Evolutionary conservation across 1,284 basidiomycete genomes (phyloP), one percentile per base, ranked within the genome.

Genomic region (Fistulinella cinereoalba): DNA sequence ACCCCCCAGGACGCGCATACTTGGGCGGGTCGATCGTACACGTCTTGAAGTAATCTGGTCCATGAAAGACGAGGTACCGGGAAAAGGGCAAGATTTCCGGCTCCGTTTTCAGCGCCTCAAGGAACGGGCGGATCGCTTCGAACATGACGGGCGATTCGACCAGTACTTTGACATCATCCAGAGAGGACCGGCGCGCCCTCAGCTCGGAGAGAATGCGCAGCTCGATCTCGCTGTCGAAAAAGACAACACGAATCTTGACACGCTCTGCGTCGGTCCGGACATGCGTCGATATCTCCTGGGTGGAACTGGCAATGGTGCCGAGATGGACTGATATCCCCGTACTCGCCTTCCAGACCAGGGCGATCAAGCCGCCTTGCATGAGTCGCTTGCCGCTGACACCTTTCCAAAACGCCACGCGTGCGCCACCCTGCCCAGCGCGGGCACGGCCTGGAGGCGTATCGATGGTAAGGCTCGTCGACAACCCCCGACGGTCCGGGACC

Each of bases 121-220:
- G 68, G 62, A 85, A 85, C 0, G 84, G 83, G 3, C 79, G 70
- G 27, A 82, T 74, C 0, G 79, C 66, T 47, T 82, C 81, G 45
- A 76, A 83, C 70, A 85, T 71, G 33, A 84, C 74, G 0, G 77
- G 71, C 0, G 74, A 71, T 51, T 85, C 83, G n/a, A 84, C 62
- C 8, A 83, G 65, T 4, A 82, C 37, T 38, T 55, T 56, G 42
- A 57, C 44, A 2, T 50, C 52, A 3, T 54, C 43, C 0, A 28
- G 29, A 19, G 27, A 19, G 34, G 47, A 44, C 31, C 46, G 44
- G 4, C 51, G 41, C 13, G 44, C 54, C 37, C 55, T 58, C 19
- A 78, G 52, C 21, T 66, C 58, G 25, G 71, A 64, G 2, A 80
- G 58, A 27, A 76, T 72, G 7, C 71, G 68, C 15, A 77, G 52